Evolutionary conservation across 225 moss, liverwort and hornwort species (phyloP).

Genomic region (Sphagnum contortum): DNA sequence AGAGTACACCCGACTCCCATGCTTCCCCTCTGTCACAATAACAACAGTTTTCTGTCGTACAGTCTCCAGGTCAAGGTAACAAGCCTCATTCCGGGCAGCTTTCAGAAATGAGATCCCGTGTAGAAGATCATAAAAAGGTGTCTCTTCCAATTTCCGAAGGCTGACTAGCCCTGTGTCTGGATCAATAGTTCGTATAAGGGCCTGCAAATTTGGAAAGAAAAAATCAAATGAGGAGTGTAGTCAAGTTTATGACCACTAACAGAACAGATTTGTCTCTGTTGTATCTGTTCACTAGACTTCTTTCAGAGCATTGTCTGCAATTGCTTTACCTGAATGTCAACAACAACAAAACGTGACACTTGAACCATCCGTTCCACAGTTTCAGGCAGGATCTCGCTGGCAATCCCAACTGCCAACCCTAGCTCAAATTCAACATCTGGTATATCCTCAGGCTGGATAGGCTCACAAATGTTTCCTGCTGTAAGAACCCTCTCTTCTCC

Average conservation of each 20-base stretch:
- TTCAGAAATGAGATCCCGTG: constrained; percentile 69
- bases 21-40: constrained; percentile 86
- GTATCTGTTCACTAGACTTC: no score
- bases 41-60: constrained; percentile 76
- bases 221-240: no score
- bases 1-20: constrained; percentile 74
- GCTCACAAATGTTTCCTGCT: constrained; percentile 82
- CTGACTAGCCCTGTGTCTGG: constrained; percentile 62
- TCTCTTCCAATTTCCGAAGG: constrained; percentile 75
- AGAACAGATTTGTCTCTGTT: no score
- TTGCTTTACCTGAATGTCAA: constrained; percentile 57
- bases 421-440: constrained; percentile 46
- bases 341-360: constrained; percentile 65
- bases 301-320: no score
- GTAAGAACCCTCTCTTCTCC: constrained; percentile 71
- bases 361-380: constrained; percentile 70
- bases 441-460: constrained; percentile 61
- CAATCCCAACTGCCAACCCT: constrained; percentile 85
- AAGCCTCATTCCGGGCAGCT: constrained; percentile 80
- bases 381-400: constrained; percentile 77
- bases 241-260: no score
- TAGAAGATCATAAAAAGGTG: constrained; percentile 62
- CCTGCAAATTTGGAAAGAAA: constrained; percentile 20
- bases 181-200: constrained; percentile 75
- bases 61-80: constrained; percentile 68